Conservation (phyloP, 2,329 filamentous ascomycete genomes). For the Scedosporium apiospermum region DNA sequence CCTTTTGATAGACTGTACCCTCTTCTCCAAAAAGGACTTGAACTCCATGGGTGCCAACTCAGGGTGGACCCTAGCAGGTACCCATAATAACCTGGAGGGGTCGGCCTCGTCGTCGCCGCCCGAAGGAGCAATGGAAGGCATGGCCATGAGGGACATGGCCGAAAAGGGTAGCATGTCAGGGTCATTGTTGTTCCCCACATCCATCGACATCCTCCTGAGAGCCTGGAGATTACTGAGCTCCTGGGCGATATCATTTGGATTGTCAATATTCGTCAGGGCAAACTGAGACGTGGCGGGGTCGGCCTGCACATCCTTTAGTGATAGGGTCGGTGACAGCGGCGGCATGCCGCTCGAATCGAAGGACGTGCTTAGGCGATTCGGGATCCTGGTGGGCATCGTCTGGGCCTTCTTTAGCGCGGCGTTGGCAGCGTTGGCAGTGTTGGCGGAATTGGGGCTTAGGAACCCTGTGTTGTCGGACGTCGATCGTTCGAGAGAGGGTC, state of each 20-base stretch:
- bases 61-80: conserved; percentile 86
- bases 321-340: conserved; percentile 41
- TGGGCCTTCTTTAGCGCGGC: conserved; percentile 31
- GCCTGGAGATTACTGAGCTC: conserved; percentile 89
- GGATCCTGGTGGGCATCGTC: conserved; percentile 27
- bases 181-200: conserved; percentile 63
- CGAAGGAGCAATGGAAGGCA: conserved; percentile 63
- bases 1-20: conserved; percentile 80
- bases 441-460: conserved; percentile 18
- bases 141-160: conserved; percentile 53
- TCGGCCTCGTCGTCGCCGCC: conserved; percentile 77
- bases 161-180: conserved; percentile 70
- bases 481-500: conserved; percentile 33
- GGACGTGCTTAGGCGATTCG: conserved; percentile 30
- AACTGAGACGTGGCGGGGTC: conserved; percentile 59
- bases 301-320: conserved; percentile 43
- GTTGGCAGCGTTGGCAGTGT: conserved; percentile 19
- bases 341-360: conserved; percentile 21
- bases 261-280: conserved; percentile 80
- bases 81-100: conserved; percentile 84
- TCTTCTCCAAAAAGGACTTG: conserved; percentile 90
- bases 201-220: conserved; percentile 88
- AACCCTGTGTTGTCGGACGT: conserved; percentile 30
- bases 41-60: conserved; percentile 94
- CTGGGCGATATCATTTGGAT: conserved; percentile 80